These are phyloP conservation scores for Larix kaempferi DNA, from an alignment of 75 land plant genomes.

Conservation along the genomic window DNA sequence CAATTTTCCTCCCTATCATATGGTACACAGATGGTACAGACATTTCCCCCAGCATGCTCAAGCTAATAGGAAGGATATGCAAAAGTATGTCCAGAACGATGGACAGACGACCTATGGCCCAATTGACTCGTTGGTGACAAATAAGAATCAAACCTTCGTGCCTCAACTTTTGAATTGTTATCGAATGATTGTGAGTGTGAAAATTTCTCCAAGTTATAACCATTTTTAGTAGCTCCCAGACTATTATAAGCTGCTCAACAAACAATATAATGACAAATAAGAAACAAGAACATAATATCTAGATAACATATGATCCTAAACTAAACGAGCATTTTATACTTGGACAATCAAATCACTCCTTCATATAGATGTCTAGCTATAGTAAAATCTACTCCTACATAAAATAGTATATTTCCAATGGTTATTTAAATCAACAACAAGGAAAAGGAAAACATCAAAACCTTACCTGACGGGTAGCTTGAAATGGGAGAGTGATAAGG, in stretches of 20 bases:
- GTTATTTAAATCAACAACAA: no score
- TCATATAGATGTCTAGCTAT: no score
- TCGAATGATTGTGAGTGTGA: slow-evolving; percentile 3
- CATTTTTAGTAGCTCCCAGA: slow-evolving; percentile 10
- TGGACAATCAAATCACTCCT: no score
- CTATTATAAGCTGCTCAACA: slow-evolving; percentile 10
- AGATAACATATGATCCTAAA: no score
- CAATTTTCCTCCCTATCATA: background rate
- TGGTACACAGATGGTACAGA: slow-evolving; percentile 3
- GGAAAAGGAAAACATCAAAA: background rate
- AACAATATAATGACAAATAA: slow-evolving; percentile 6
- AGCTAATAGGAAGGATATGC: slow-evolving; percentile 12
- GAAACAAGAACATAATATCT: background rate
- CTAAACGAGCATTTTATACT: no score
- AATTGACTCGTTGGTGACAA: background rate
- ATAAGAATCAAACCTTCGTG: slow-evolving; percentile 8
- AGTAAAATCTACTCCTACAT: background rate
- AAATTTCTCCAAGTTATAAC: slow-evolving; percentile 8
- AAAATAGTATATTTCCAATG: background rate
- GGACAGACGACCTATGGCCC: slow-evolving; percentile 4
- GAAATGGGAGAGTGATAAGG: background rate
- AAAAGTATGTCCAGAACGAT: slow-evolving; percentile 3
- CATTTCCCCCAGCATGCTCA: background rate
- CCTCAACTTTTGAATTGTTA: slow-evolving; percentile 4
- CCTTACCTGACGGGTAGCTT: slow-evolving; percentile 8